A percentile compares a stretch with the other conserved stretches of the same genome.
These are phyloP conservation scores for Cryptosporidium xiaoi DNA, from an alignment of 169 alveolate genomes.

Conservation along the genomic window DNA sequence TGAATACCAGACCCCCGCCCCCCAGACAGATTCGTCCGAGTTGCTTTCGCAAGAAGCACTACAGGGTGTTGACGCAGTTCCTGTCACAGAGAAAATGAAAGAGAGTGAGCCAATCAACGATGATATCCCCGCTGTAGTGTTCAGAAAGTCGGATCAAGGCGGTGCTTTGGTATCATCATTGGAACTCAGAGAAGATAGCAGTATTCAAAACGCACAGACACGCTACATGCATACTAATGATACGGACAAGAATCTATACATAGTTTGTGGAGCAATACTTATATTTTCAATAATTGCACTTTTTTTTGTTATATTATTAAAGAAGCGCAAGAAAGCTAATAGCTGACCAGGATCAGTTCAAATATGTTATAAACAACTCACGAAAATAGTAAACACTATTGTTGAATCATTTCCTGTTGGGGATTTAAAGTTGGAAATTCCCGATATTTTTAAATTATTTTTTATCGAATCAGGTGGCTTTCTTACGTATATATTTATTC, in stretches of 20 bases:
- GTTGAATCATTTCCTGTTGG: constrained; percentile 62
- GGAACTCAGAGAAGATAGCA: constrained; percentile 10
- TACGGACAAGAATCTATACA: neutral
- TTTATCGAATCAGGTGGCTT: neutral
- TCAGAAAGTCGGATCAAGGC: neutral
- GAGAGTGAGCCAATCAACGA: constrained; percentile 5
- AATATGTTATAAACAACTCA: neutral
- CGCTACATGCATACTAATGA: neutral
- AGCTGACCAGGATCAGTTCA: neutral
- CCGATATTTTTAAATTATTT: constrained; percentile 20
- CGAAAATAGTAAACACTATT: neutral
- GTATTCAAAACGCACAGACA: too few species aligned
- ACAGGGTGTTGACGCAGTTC: constrained; percentile 34
- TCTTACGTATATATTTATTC: neutral
- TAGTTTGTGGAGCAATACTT: constrained; percentile 49
- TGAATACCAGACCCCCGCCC: neutral
- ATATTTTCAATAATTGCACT: constrained; percentile 30
- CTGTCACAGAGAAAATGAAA: constrained; percentile 52
- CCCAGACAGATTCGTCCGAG: neutral
- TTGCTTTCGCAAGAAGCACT: neutral
- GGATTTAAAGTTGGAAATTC: constrained; percentile 41
- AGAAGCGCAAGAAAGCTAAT: constrained; percentile 18
- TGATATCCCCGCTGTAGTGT: constrained; percentile 37
- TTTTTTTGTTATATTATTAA: constrained; percentile 18
- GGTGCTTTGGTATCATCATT: constrained; percentile 49